Conservation (phyloP, 148 eudicot species). For the Nepenthes gracilis region DNA sequence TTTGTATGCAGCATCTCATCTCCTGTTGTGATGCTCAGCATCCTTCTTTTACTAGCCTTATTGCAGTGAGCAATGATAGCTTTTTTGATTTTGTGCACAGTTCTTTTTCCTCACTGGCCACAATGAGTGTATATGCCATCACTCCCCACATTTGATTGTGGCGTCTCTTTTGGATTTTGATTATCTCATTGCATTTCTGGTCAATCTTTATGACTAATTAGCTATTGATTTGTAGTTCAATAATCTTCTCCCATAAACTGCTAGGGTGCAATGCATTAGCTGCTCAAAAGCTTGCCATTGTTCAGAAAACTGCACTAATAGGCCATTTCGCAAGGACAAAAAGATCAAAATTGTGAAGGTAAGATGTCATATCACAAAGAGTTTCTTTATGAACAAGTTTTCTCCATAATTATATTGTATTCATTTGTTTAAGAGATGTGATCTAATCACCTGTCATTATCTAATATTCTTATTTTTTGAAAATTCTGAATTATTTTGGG, state of each 20-base stretch:
- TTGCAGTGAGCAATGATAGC: too few relatives aligned
- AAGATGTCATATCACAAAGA: constrained; percentile 1
- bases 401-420: background rate
- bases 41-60: too few relatives aligned
- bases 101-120: too few relatives aligned
- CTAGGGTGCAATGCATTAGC: constrained; percentile 88
- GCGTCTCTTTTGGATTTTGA: too few relatives aligned
- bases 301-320: constrained; percentile 71
- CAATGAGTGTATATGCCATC: too few relatives aligned
- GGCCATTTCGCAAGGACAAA: constrained; percentile 82
- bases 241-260: background rate
- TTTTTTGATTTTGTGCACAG: too few relatives aligned
- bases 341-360: constrained; percentile 69
- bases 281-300: constrained; percentile 85
- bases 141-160: too few relatives aligned
- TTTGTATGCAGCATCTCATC: background rate
- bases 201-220: background rate
- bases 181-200: too few relatives aligned
- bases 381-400: background rate
- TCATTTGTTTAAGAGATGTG: background rate
- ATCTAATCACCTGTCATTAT: too few relatives aligned
- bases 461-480: too few relatives aligned
- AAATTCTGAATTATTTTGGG: constrained; percentile 3
- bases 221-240: background rate
- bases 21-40: too few relatives aligned